These are phyloP conservation scores for Orbilia oligospora DNA, from an alignment of 2,329 filamentous ascomycete genomes.

Conservation along the genomic window DNA sequence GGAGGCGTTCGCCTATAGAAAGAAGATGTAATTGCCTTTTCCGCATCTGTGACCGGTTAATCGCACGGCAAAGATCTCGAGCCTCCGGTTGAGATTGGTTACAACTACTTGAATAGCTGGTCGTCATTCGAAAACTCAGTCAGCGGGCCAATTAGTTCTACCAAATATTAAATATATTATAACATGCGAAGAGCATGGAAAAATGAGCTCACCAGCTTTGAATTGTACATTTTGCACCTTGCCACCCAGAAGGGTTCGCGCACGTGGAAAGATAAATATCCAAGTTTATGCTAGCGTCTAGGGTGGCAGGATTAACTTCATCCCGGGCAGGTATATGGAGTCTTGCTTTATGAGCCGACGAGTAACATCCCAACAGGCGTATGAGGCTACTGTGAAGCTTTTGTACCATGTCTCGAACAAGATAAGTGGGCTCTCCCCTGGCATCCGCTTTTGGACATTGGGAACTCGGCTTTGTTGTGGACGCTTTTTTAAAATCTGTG, in stretches of 20 bases:
- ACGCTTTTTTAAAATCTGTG: neutral
- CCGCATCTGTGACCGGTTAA: neutral
- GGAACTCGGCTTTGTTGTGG: neutral
- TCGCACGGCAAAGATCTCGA: slow-evolving; percentile 6
- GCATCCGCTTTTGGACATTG: neutral
- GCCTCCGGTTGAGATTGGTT: neutral
- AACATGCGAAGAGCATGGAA: neutral
- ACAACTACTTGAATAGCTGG: neutral
- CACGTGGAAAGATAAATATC: slow-evolving; percentile 28
- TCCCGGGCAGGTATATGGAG: slow-evolving; percentile 16
- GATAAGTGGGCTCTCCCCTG: neutral
- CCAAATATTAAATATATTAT: neutral
- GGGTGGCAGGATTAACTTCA: neutral
- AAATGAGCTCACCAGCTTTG: slow-evolving; percentile 4
- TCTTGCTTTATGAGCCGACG: slow-evolving; percentile 8
- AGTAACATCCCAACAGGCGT: neutral
- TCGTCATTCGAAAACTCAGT: neutral
- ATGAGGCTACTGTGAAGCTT: neutral
- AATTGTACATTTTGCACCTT: slow-evolving; percentile 8
- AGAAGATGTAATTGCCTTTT: slow-evolving; percentile 1
- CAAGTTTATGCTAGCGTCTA: neutral
- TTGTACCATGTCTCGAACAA: slow-evolving; percentile 15
- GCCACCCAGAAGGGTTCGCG: neutral
- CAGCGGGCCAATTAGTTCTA: neutral
- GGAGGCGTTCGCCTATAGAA: neutral